Evolutionary conservation across 768 basidiomycete genomes (phyloP), one percentile per base, ranked within the genome.

Genomic region (Tulasnella sp.): DNA sequence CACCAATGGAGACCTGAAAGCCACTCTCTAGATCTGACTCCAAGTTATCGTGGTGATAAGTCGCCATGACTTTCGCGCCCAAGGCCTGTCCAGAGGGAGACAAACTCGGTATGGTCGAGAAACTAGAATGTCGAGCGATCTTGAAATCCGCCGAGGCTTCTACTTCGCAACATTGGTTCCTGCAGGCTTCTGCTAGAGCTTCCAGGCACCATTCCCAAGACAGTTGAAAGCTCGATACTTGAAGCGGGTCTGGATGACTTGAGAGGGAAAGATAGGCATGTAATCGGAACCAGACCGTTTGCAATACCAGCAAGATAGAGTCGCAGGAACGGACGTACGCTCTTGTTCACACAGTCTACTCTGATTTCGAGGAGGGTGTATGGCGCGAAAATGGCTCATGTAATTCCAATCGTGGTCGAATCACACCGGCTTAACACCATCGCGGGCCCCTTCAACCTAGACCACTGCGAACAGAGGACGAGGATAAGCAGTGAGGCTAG

Each of bases 381-480:
- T 54, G 54, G 20, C 64, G 64, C 64, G 18, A 28, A 69, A 69
- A 37, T 69, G 8, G 16, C 64, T 69, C 64, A 6, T 18, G 64
- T 9, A 28, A 34, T 69, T 28, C 64, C 64, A 69, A 69, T 69
- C 64, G 64, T 14, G 64, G 64, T 69, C 34, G 64, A 69, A 69
- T 69, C 64, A 28, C 18, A 37, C 31, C 64, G 64, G 31, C 64
- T 69, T 69, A 69, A 69, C 64, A 69, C 64, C 64, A 18, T 37
- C 12, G 9, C n/a, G 16, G 34, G 12, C 34, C 11, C 16, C 12
- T 22, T 22, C 50, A 22, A 69, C 64, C 64, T 69, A 69, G 64
- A 69, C 64, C 31, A 16, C 3, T 3, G 34, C 28, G 31, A 37
- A 69, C 1, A 28, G 34, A 16, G 28, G 34, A n/a, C 58, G 58